These are phyloP conservation scores for Rhizopus sp. DNA, from an alignment of 371 early-diverging fungal genomes.

Conservation along the genomic window DNA sequence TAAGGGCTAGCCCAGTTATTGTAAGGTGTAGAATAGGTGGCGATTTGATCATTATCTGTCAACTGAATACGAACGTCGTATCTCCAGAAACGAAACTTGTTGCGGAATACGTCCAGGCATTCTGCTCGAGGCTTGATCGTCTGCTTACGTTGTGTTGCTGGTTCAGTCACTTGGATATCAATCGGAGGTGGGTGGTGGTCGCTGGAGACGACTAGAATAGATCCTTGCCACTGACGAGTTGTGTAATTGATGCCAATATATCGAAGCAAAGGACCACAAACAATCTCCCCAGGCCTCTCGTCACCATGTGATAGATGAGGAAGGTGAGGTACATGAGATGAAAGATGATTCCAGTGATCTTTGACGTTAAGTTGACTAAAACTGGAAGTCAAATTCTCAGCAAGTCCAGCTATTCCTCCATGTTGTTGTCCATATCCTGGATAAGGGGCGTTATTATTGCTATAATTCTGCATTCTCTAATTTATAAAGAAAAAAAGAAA, in stretches of 20 bases:
- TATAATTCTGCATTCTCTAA: no score
- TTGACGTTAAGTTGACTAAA: conserved; percentile 16
- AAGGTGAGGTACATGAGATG: conserved; percentile 4
- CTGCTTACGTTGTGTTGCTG: conserved; percentile 3
- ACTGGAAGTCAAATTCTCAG: conserved; percentile 6
- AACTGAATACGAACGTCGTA: conserved; percentile 31
- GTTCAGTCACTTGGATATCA: conserved; percentile 15
- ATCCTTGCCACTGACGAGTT: conserved; percentile 35
- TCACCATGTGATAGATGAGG: not conserved
- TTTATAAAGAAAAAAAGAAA: no score
- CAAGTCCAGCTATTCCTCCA: not conserved
- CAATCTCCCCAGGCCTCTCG: conserved; percentile 19
- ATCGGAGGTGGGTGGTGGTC: conserved; percentile 28
- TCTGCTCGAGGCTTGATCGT: conserved; percentile 12
- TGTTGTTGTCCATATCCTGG: conserved; percentile 14
- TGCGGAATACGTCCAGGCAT: conserved; percentile 26
- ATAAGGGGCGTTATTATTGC: not conserved
- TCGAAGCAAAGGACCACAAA: conserved; percentile 39
- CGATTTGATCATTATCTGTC: conserved; percentile 17
- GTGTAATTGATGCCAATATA: conserved; percentile 36
- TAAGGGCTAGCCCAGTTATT: conserved; percentile 24
- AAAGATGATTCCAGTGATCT: conserved; percentile 13
- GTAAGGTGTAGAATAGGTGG: conserved; percentile 21
- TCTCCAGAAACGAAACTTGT: conserved; percentile 39
- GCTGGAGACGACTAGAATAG: conserved; percentile 33